Evolutionary conservation across 148 eudicot species (phyloP).

Genomic region (Rhododendron vialii): DNA sequence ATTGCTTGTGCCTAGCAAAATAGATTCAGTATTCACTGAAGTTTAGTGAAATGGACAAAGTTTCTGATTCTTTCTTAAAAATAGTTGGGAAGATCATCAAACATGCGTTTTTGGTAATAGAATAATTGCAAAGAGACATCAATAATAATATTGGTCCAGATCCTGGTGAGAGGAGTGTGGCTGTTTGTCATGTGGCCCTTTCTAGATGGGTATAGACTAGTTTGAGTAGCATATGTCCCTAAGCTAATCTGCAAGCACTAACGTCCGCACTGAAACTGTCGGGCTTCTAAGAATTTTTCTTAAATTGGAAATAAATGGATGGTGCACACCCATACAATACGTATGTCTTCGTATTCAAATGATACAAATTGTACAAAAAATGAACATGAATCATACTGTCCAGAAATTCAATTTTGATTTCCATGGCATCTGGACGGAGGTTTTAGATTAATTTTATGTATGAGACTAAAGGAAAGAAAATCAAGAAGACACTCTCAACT

Average conservation of each 20-base stretch:
- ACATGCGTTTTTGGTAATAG: not conserved
- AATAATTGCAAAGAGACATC: not conserved
- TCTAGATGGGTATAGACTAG: not conserved
- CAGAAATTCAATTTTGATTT: not conserved
- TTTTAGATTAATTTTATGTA: not conserved
- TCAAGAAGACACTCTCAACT: not conserved
- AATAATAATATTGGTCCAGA: not conserved
- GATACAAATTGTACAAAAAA: not conserved
- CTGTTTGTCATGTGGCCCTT: not conserved
- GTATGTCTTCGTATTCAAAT: not conserved
- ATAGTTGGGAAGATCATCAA: conserved; percentile 2
- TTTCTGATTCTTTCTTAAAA: not conserved
- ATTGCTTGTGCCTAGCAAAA: not conserved
- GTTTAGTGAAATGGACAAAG: not conserved
- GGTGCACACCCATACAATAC: not conserved
- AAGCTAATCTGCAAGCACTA: not conserved
- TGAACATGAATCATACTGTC: not conserved
- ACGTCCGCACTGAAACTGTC: not conserved
- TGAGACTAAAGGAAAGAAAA: not conserved
- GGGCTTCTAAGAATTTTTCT: not conserved
- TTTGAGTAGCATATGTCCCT: not conserved
- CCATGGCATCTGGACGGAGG: not conserved
- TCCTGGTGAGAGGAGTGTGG: not conserved
- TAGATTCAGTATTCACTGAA: not conserved
- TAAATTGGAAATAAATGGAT: not conserved